Base-by-base conservation (phyloP, 805 yeast species). In the Suhomyces kilbournensis region DNA sequence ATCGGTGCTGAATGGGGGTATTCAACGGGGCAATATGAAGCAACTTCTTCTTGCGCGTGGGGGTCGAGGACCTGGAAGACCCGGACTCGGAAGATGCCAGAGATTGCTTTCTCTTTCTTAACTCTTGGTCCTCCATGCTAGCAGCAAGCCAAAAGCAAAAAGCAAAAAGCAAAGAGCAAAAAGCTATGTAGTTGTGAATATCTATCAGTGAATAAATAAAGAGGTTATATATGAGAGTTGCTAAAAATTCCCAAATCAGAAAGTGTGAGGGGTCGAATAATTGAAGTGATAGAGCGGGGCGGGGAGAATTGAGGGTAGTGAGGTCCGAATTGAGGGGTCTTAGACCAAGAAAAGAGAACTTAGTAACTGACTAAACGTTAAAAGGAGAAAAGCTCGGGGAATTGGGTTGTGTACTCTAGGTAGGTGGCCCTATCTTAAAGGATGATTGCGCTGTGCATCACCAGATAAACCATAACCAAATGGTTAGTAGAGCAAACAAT, bases 1-100 rank as follows among this genome's bases (percentile, higher is more conserved):
- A 61, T 47, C 96, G 70, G 55, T 85, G 74, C 25, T 68, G 61
- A 48, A 80, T 58, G 1, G 93, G 89, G 2, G 84, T 79, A 15
- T 67, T 70, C 48, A 76, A 69, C 5, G 86, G 89, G 3, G 87
- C 87, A 60, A 80, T 70, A 56, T 75, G 63, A 44, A 75, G 53
- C 25, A 60, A 35, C 19, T 42, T 42, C 26, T 17, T 38, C 40
- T 35, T 35, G 17, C 20, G 40, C 12, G 19, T 17, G 17, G 40
- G 40, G 19, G 40, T 35, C 23, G 42, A 17, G 22, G 42, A 19
- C 23, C 42, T 19, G 14, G 23, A 17, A 19, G 42, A 38, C n/a
- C 42, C 42, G 23, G 32, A 28, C 12, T 17, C 20, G 40, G 40
- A 35, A 15, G 40, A 17, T 12, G 38, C 8, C 19, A 3, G 9